Base-by-base conservation (phyloP, 2,329 filamentous ascomycete species). In the Pseudogymnoascus sp. region DNA sequence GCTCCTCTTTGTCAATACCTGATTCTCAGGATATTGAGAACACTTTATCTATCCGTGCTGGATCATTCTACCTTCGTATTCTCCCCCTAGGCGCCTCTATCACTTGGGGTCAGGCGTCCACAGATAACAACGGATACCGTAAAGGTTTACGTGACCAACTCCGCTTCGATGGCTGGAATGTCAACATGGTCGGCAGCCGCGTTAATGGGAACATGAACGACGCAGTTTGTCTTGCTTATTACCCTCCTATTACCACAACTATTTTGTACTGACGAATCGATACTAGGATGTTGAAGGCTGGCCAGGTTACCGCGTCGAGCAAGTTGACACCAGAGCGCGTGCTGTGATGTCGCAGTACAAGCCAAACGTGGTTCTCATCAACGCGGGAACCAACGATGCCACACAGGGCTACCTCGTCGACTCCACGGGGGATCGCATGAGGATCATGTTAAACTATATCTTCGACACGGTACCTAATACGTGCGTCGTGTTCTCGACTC, bases 361-460 rank as follows among this genome's bases (percentile, higher is more conserved):
- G 39, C 63, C 68, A 1, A 68, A 68, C 59, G 37, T 69, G 12
- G 61, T 69, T 6, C 60, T 69, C 1, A 65, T 69, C 28, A 73
- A 72, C 39, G 68, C 66, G 37, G 73, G 73, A 11, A 74, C 72
- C 9, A 73, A 75, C 43, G 73, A 75, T 58, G 65, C 65, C 18
- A 62, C 53, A 20, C 53, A 59, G 22, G 15, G 38, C 11, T 47
- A 73, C 11, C 47, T 68, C 28, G 18, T 36, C 35, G 35, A 11
- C 50, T 11, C 18, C 18, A 64, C 68, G 0, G 68, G 67, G 15
- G 60, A 64, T 0, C 66, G 70, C 12, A 70, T 73, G 65, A 58
- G 66, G 15, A 30, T 36, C 2, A 62, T 74, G 1, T 58, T 74
- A 2, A 66, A 65, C 11, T 61, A 66, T 7, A 59, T 74, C 12